Conservation (phyloP, 192 early-diverging fungal species). For the Funneliformis mosseae region DNA sequence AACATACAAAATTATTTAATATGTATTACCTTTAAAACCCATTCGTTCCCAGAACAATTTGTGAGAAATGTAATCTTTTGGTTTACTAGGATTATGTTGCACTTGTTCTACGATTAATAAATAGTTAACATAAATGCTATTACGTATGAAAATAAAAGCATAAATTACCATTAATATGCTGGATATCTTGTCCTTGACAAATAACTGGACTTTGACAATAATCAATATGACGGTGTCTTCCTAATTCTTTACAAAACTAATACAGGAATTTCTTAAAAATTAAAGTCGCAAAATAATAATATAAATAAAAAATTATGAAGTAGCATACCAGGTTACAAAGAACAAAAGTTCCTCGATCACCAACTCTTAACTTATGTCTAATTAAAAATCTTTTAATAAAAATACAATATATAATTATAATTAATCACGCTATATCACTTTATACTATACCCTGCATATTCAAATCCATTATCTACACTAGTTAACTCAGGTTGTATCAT, state of each 20-base stretch:
- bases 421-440: neutral
- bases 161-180: neutral
- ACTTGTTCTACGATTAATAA: neutral
- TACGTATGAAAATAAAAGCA: neutral
- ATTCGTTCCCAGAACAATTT: conserved; percentile 30
- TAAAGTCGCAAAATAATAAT: neutral
- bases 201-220: conserved; percentile 17
- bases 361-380: conserved; percentile 12
- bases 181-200: conserved; percentile 1
- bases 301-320: neutral
- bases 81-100: neutral
- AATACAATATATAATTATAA: neutral
- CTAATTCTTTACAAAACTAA: conserved; percentile 25
- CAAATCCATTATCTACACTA: conserved; percentile 3
- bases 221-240: conserved; percentile 30
- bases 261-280: too few species aligned
- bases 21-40: conserved; percentile 24
- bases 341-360: conserved; percentile 11
- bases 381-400: neutral
- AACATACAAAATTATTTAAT: neutral
- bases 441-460: conserved; percentile 12
- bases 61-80: conserved; percentile 31
- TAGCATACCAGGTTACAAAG: neutral
- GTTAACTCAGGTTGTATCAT: conserved; percentile 17
- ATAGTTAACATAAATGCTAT: neutral